phyloP scores from a whole-genome alignment of 805 yeast species.

The Wickerhamiella qilinensis region DNA sequence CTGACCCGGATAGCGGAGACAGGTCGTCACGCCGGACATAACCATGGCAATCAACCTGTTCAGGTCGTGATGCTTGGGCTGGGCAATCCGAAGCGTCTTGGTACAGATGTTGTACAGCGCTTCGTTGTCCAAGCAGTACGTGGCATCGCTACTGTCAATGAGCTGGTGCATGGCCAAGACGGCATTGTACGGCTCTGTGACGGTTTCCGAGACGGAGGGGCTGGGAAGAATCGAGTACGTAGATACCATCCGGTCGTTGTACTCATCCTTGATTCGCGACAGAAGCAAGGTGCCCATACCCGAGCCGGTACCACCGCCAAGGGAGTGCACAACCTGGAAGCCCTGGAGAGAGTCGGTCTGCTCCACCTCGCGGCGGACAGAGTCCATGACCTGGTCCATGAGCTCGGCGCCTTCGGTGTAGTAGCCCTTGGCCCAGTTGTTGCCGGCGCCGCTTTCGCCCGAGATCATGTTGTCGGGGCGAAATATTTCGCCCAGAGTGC shows the following conservation, averaged over 20 bases:
- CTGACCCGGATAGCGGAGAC: constrained; percentile 91
- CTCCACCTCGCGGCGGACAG: constrained; percentile 87
- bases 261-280: constrained; percentile 79
- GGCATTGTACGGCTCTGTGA: constrained; percentile 90
- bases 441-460: constrained; percentile 91
- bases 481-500: constrained; percentile 65
- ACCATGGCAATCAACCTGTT: constrained; percentile 77
- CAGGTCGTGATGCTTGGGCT: constrained; percentile 66
- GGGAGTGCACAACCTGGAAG: constrained; percentile 73
- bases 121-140: constrained; percentile 91
- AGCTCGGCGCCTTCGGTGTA: constrained; percentile 95
- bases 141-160: constrained; percentile 82
- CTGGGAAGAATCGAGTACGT: constrained; percentile 93
- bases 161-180: constrained; percentile 84
- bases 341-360: constrained; percentile 90
- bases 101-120: constrained; percentile 84
- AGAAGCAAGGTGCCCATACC: constrained; percentile 90
- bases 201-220: constrained; percentile 84
- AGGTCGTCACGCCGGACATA: constrained; percentile 93
- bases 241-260: constrained; percentile 93
- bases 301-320: constrained; percentile 93
- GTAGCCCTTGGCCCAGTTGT: constrained; percentile 96
- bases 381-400: constrained; percentile 82
- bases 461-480: constrained; percentile 85
- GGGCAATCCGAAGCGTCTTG: constrained; percentile 63